A percentile compares a stretch with the other conserved stretches of the same genome.
These are phyloP conservation scores for Haplosporangium sp. DNA, from an alignment of 371 early-diverging fungal genomes.

Conservation along the genomic window DNA sequence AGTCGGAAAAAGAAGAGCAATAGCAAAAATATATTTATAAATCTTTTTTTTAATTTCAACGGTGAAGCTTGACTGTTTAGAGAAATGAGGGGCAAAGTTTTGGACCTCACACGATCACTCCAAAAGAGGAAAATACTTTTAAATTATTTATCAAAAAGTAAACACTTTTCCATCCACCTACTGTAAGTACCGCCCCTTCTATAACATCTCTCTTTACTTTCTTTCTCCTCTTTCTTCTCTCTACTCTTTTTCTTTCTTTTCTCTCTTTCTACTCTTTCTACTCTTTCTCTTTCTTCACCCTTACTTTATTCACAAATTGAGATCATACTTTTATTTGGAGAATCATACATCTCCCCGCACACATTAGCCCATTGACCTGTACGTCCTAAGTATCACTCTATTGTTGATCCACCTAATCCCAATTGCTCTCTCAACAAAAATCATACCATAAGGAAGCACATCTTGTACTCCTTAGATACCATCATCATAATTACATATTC, in stretches of 20 bases:
- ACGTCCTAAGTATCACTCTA: not conserved
- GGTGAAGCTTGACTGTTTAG: not conserved
- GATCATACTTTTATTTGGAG: not conserved
- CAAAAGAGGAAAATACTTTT: not conserved
- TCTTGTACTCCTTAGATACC: not conserved
- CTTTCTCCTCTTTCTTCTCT: conserved; percentile 1
- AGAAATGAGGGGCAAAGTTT: not conserved
- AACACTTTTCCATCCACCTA: not conserved
- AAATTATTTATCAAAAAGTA: not conserved
- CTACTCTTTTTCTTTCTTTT: not conserved
- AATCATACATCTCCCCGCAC: no score
- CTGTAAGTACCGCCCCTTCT: not conserved
- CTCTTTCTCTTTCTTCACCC: not conserved
- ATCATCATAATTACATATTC: not conserved
- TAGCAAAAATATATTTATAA: not conserved
- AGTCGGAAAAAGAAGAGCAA: not conserved
- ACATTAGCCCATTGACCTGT: not conserved
- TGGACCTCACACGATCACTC: conserved; percentile 4
- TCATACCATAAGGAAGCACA: not conserved
- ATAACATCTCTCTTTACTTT: not conserved
- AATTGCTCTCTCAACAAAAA: not conserved
- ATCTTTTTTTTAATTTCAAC: not conserved
- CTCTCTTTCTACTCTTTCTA: not conserved
- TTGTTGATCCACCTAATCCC: not conserved
- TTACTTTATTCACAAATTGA: not conserved